Base-by-base conservation (phyloP, 1,284 basidiomycete genomes). In the Boletus semigastroideus region DNA sequence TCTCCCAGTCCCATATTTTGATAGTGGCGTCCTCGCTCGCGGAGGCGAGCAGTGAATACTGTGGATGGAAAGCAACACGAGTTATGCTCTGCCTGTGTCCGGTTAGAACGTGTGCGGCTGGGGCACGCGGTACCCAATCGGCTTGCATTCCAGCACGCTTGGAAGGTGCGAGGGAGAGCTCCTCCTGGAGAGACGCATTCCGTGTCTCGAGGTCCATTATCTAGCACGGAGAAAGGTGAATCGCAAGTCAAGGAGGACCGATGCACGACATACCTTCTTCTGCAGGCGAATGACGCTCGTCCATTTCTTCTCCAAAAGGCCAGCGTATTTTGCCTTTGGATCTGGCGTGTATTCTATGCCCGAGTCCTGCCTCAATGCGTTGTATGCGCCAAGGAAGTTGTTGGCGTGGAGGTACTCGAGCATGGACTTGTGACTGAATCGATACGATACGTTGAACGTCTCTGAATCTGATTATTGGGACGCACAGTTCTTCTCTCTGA, bases 1-100 rank as follows among this genome's bases (percentile, higher is more conserved):
- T 90, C 67, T 96, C 93, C 92, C 93, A 96, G 66, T 96, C 93
- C 92, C 93, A 95, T 46, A 96, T 83, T 74, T 95, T 95, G 61
- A 95, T 81, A 2, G 86, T 92, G 34, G 89, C 78, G 65, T 96
- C 93, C 65, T 94, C 93, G 60, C 88, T 90, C 6, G 91, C 92
- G 28, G 86, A 89, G 11, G 90, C 93, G 30, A 95, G 70, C 14
- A 90, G 76, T 37, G 86, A 92, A 73, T 92, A 95, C 28, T 84
- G 78, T 0, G 93, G 94, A 67, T 96, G 93, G 68, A 96, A 96
- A 4, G 90, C 83, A 39, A 95, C 82, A 41, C 83, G 77, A 19
- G 87, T 92, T 53, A 95, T 69, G 76, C 78, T 88, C 54, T 83
- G 75, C 46, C 93, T 82, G 70, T 96, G 93, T 2, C 92, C 91